Evolutionary conservation across 2,329 filamentous ascomycete genomes (phyloP).

Genomic region (Gnomoniopsis smithogilvyi): DNA sequence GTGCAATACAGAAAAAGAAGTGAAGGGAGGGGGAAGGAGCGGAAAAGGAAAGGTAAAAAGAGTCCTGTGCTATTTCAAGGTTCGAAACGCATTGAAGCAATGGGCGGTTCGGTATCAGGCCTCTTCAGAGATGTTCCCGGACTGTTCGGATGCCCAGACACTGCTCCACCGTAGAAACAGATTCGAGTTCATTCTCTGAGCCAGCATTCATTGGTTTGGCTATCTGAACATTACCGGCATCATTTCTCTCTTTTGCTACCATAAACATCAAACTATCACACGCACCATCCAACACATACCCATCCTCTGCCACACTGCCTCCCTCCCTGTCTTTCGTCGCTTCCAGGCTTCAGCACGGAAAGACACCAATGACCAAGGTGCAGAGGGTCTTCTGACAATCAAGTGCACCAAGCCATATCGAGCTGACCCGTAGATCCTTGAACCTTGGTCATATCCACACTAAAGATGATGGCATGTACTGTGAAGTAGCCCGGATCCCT

Average conservation of each 20-base stretch:
- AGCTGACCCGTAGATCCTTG: conserved; percentile 9
- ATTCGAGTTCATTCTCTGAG: too few species aligned
- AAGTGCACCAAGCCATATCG: conserved; percentile 10
- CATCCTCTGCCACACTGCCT: too few species aligned
- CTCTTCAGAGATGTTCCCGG: too few species aligned
- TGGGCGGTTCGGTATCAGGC: too few species aligned
- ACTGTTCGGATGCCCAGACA: conserved; percentile 10
- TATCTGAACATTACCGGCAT: neutral
- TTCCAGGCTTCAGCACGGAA: neutral
- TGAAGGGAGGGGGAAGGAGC: too few species aligned
- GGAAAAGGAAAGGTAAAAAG: too few species aligned
- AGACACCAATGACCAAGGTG: neutral
- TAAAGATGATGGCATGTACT: conserved; percentile 1
- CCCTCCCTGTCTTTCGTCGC: neutral
- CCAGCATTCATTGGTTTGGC: neutral
- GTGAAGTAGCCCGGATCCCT: neutral
- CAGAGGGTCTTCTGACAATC: conserved; percentile 9
- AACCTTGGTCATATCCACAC: conserved; percentile 2
- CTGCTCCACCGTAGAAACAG: too few species aligned
- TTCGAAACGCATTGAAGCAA: conserved; percentile 6
- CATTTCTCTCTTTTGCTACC: too few species aligned
- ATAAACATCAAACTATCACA: neutral
- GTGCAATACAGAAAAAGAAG: neutral
- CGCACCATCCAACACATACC: too few species aligned
- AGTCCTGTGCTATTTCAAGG: conserved; percentile 11